Conservation (phyloP, 2,329 filamentous ascomycete genomes). For the Colletotrichum lentis region DNA sequence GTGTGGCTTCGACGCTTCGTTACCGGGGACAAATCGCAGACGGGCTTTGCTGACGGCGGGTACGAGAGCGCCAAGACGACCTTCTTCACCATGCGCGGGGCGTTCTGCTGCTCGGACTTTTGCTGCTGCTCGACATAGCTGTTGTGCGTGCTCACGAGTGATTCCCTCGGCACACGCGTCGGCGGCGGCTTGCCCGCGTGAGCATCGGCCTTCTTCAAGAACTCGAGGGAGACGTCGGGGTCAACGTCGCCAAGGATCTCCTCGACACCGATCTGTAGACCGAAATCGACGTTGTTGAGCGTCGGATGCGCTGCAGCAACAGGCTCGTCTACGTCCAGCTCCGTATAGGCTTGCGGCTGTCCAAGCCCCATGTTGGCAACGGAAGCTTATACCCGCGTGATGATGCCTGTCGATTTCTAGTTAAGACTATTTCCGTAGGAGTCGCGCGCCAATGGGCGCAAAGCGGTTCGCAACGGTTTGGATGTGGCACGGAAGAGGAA, state of each 20-base stretch:
- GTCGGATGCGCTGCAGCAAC: constrained; percentile 16
- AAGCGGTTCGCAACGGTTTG: too few species aligned
- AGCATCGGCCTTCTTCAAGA: constrained; percentile 39
- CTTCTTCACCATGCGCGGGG: constrained; percentile 41
- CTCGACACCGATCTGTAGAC: constrained; percentile 38
- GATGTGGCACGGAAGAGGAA: too few species aligned
- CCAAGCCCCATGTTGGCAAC: constrained; percentile 1
- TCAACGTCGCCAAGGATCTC: constrained; percentile 41
- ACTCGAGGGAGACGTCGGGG: constrained; percentile 40
- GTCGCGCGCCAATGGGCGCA: too few species aligned
- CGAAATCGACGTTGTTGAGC: constrained; percentile 34
- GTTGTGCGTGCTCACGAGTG: constrained; percentile 39
- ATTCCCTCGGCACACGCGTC: constrained; percentile 25
- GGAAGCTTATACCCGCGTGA: not conserved
- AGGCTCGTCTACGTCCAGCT: not conserved
- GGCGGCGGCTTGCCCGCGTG: constrained; percentile 40
- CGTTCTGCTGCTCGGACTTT: constrained; percentile 24
- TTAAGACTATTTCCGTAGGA: too few species aligned
- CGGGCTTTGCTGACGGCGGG: constrained; percentile 37
- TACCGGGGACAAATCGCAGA: constrained; percentile 35
- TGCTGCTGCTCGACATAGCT: constrained; percentile 37
- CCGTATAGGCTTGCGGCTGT: not conserved
- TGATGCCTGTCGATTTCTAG: too few species aligned
- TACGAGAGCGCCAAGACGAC: constrained; percentile 41
- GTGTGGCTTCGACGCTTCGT: too few species aligned